Conservation (phyloP, 1,284 basidiomycete genomes). For the Thelephora terrestris region DNA sequence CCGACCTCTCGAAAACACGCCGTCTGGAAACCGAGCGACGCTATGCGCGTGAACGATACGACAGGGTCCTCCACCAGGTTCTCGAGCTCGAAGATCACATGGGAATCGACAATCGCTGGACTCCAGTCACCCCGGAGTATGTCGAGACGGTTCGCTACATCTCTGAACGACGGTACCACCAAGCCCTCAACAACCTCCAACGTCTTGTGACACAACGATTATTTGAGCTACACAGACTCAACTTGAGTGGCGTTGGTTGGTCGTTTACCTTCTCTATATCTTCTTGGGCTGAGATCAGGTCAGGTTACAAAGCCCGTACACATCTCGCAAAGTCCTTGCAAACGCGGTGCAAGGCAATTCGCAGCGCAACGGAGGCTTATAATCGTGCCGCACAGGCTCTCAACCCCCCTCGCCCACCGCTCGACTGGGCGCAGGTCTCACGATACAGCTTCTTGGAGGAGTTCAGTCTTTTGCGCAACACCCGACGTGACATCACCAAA, state of each 20-base stretch:
- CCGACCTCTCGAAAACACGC: slow-evolving; percentile 3
- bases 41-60: slow-evolving; percentile 3
- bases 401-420: slow-evolving; percentile 15
- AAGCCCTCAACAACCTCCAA: slow-evolving; percentile 19
- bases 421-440: slow-evolving; percentile 21
- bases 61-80: slow-evolving; percentile 7
- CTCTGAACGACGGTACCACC: slow-evolving; percentile 12
- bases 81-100: slow-evolving; percentile 14
- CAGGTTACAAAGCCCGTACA: slow-evolving; percentile 17
- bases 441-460: slow-evolving; percentile 26
- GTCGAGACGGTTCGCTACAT: slow-evolving; percentile 9
- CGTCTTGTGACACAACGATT: slow-evolving; percentile 21
- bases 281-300: not conserved
- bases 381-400: slow-evolving; percentile 16
- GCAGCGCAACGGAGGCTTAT: slow-evolving; percentile 15
- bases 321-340: slow-evolving; percentile 19
- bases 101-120: slow-evolving; percentile 15
- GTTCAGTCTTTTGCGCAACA: slow-evolving; percentile 25
- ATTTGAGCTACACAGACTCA: slow-evolving; percentile 24
- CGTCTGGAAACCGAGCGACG: slow-evolving; percentile 9
- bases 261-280: not conserved
- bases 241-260: slow-evolving; percentile 18
- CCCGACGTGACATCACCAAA: slow-evolving; percentile 18
- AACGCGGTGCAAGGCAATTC: slow-evolving; percentile 14
- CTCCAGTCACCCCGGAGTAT: slow-evolving; percentile 10